Evolutionary conservation across 768 basidiomycete genomes (phyloP), one percentile per base, ranked within the genome.

Genomic region (Kwoniella sp.): DNA sequence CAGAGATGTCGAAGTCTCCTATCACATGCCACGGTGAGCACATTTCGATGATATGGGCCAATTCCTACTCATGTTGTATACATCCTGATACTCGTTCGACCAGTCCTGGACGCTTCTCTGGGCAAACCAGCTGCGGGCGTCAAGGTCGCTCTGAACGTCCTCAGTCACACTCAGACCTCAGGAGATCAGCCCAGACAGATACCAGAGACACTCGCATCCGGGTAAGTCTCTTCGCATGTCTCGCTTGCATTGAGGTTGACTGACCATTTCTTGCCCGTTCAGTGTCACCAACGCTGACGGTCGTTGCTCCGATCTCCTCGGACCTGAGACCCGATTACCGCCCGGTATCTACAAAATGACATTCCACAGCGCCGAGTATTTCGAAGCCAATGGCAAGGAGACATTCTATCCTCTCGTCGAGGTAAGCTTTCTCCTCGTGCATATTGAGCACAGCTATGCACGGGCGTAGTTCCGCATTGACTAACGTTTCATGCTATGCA

Each of bases 361-460:
- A 20, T 95, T 96, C 84, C 86, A 87, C 77, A 91, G 90, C 1
- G 88, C 88, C 67, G 85, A 87, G 9, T 94, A 94, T 81, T 94
- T 94, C 75, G 86, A 88, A 38, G 81, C 72, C 26, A 85, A 84
- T 0, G 85, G 83, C 20, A 84, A 87, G 52, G 83, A 86, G 62
- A 89, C 89, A 5, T 95, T 96, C 76, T 95, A 93, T 82, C 93
- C 93, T 2, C 88, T 88, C 85, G 89, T 95, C 5, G 93, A 96
- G 85, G 93, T 92, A 71, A 61, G 83, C 62, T 25, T 25, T 56
- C 20, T 1, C 7, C 53, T 23, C 29, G 31, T 52, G 0, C 29
- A 29, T 61, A 37, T n/a, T 55, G 13, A 20, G n/a, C 37, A 20
- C 15, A 26, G 12, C 23, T 22, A 31, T 57, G 63, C 25, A 53